phyloP scores from a whole-genome alignment of 2,329 filamentous ascomycete genomes.

The Ploettnerulaceae sp. region DNA sequence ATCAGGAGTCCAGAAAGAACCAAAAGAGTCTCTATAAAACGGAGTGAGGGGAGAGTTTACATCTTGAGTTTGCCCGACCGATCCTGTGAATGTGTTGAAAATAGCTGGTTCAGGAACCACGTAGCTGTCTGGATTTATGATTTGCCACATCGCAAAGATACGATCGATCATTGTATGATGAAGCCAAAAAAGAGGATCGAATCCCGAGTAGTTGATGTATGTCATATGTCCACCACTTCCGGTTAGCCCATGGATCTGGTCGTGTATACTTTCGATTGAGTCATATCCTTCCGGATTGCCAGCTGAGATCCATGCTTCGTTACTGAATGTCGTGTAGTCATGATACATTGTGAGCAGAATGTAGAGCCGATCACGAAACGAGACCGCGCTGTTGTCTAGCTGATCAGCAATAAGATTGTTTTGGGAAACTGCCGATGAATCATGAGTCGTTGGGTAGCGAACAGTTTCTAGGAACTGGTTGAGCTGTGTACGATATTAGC shows the following conservation, averaged over 20 bases:
- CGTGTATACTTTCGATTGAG: slow-evolving; percentile 61
- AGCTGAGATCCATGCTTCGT: slow-evolving; percentile 54
- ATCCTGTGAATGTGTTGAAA: slow-evolving; percentile 34
- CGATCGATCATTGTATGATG: slow-evolving; percentile 56
- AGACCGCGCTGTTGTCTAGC: slow-evolving; percentile 48
- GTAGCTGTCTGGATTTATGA: slow-evolving; percentile 36
- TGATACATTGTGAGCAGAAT: slow-evolving; percentile 63
- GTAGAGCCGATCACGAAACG: slow-evolving; percentile 59
- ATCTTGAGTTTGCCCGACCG: slow-evolving; percentile 20
- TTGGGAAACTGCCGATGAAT: slow-evolving; percentile 48
- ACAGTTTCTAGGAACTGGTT: slow-evolving; percentile 56
- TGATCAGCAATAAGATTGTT: slow-evolving; percentile 51
- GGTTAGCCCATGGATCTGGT: slow-evolving; percentile 57
- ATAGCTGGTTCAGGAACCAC: slow-evolving; percentile 33
- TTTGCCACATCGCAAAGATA: slow-evolving; percentile 50
- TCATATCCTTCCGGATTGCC: slow-evolving; percentile 46
- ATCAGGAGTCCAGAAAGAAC: slow-evolving; percentile 41
- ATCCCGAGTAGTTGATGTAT: slow-evolving; percentile 40
- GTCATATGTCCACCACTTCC: slow-evolving; percentile 49
- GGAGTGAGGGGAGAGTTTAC: slow-evolving; percentile 36
- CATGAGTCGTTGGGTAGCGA: slow-evolving; percentile 44
- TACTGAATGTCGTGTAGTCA: slow-evolving; percentile 65
- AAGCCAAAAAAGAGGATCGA: slow-evolving; percentile 46
- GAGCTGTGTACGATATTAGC: slow-evolving; percentile 41
- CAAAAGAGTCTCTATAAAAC: slow-evolving; percentile 43